These are phyloP conservation scores for Citeromyces matritensis DNA, from an alignment of 805 yeast genomes.

Conservation along the genomic window DNA sequence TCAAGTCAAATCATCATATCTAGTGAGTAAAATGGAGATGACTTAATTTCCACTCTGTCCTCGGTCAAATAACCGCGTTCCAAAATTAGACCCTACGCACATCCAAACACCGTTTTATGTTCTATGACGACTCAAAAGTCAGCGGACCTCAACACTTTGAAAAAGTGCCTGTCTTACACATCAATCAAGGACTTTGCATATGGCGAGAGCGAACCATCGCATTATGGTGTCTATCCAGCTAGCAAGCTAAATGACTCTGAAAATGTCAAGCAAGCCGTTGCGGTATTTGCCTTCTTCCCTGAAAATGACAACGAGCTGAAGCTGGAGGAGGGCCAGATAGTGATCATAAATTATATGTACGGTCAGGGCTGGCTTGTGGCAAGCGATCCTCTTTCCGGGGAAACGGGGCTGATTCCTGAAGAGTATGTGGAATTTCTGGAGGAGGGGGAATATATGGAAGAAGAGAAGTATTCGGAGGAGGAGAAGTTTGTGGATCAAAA, in stretches of 20 bases:
- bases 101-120: neutral
- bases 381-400: conserved; percentile 56
- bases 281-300: conserved; percentile 78
- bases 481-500: too few relatives aligned
- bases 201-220: conserved; percentile 49
- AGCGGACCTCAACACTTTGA: conserved; percentile 4
- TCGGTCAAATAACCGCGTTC: too few relatives aligned
- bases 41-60: too few relatives aligned
- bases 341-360: conserved; percentile 80
- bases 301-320: conserved; percentile 89
- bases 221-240: conserved; percentile 34
- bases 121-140: neutral
- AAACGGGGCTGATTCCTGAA: conserved; percentile 89
- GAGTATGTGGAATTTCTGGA: conserved; percentile 60
- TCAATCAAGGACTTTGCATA: conserved; percentile 78
- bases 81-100: too few relatives aligned
- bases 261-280: conserved; percentile 41
- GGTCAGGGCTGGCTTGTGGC: conserved; percentile 99
- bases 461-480: too few relatives aligned
- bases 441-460: conserved; percentile 11
- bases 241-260: conserved; percentile 3
- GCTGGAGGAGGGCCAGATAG: conserved; percentile 63
- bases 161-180: conserved; percentile 7
- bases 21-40: too few relatives aligned
- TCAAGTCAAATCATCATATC: too few relatives aligned